Conservation (phyloP, 345 rosid species). For the Syzygium grande region DNA sequence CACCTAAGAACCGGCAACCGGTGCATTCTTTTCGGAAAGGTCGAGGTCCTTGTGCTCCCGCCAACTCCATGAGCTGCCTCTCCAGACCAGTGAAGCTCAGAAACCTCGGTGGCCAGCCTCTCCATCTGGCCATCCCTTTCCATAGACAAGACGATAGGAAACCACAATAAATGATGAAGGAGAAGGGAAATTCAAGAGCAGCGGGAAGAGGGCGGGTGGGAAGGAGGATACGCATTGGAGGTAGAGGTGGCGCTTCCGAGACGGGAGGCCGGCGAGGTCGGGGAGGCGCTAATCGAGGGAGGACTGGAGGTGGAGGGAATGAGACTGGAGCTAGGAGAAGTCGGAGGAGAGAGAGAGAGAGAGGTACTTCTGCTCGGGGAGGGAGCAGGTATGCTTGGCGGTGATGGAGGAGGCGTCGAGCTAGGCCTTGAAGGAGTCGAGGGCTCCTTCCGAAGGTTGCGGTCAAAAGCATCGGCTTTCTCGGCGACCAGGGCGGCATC, state of each 20-base stretch:
- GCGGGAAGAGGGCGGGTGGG: background rate
- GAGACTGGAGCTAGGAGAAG: conserved; percentile 53
- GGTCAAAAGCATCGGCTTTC: conserved; percentile 70
- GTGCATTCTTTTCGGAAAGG: conserved; percentile 67
- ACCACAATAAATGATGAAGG: background rate
- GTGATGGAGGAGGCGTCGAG: conserved; percentile 84
- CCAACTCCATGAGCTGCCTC: conserved; percentile 74
- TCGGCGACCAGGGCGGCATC: conserved; percentile 62
- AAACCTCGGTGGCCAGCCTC: conserved; percentile 57
- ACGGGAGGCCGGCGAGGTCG: conserved; percentile 62
- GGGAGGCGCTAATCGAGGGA: conserved; percentile 52
- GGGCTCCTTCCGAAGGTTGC: conserved; percentile 37
- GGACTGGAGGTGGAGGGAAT: conserved; percentile 54
- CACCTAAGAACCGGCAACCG: no score
- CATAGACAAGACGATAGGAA: conserved; percentile 12
- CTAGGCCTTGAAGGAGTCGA: conserved; percentile 67
- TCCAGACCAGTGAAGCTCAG: conserved; percentile 70
- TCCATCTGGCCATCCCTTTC: conserved; percentile 78
- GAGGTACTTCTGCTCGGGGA: conserved; percentile 92
- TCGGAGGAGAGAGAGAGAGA: conserved; percentile 45
- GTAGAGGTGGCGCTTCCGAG: conserved; percentile 79
- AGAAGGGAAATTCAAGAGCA: background rate
- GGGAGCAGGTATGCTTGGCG: conserved; percentile 95
- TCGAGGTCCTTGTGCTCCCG: conserved; percentile 83
- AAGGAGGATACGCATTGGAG: conserved; percentile 41